Percentiles rank a stretch among this genome's conserved stretches.
Evolutionary conservation across 495 filamentous ascomycete species (phyloP).

Genomic region (Bathelium albidoporum): DNA sequence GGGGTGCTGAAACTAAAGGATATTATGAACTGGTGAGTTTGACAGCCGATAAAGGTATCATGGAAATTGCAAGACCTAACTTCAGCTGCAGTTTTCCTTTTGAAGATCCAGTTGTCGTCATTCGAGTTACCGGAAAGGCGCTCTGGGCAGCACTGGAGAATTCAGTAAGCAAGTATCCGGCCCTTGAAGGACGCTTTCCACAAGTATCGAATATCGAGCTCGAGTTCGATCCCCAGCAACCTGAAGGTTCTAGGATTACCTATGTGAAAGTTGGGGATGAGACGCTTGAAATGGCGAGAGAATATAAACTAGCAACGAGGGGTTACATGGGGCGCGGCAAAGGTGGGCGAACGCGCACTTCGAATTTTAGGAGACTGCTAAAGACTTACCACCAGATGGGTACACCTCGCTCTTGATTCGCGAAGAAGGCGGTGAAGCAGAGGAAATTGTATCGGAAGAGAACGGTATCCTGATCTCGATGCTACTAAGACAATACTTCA

Average conservation of each 20-base stretch:
- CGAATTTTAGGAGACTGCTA: not conserved
- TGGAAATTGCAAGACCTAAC: not conserved
- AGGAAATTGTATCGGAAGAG: constrained; percentile 73
- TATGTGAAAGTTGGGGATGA: constrained; percentile 49
- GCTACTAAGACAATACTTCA: constrained; percentile 80
- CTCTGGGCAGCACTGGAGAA: constrained; percentile 75
- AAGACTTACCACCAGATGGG: constrained; percentile 43
- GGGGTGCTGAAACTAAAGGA: constrained; percentile 68
- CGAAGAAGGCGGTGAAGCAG: constrained; percentile 59
- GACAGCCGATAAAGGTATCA: not conserved
- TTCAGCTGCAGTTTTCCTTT: constrained; percentile 80
- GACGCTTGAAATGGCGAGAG: constrained; percentile 46
- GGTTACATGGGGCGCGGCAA: constrained; percentile 83
- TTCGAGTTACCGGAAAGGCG: constrained; percentile 54
- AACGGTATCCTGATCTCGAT: constrained; percentile 75
- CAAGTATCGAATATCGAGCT: constrained; percentile 77
- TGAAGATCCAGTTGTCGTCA: constrained; percentile 76
- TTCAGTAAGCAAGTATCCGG: constrained; percentile 64
- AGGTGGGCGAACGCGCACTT: constrained; percentile 8
- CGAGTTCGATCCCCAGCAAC: constrained; percentile 50
- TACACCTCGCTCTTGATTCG: constrained; percentile 60
- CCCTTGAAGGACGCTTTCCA: constrained; percentile 69
- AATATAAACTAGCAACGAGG: constrained; percentile 62
- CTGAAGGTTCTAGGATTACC: constrained; percentile 50
- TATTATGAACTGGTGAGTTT: constrained; percentile 35